A percentile compares a stretch with the other conserved stretches of the same genome.
phyloP scores from a whole-genome alignment of 1,284 basidiomycete genomes.

The Mycosarcoma mackinlayi region DNA sequence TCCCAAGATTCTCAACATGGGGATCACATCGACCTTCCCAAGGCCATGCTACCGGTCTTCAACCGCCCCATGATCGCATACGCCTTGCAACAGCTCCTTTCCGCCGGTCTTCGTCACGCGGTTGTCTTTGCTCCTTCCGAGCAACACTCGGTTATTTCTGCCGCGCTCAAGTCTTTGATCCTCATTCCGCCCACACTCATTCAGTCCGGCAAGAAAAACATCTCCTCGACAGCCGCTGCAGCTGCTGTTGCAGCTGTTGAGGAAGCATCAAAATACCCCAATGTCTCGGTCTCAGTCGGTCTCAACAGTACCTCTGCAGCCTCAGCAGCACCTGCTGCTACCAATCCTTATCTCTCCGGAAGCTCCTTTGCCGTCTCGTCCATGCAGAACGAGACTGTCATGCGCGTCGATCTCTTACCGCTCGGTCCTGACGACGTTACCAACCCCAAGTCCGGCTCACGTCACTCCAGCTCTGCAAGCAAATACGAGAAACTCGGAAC shows the following conservation, averaged over 20 bases:
- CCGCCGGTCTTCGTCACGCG: constrained; percentile 57
- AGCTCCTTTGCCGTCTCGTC: constrained; percentile 37
- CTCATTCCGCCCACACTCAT: constrained; percentile 48
- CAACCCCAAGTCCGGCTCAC: constrained; percentile 15
- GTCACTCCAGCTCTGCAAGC: constrained; percentile 18
- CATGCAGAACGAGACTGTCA: constrained; percentile 39
- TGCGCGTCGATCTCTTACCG: constrained; percentile 61
- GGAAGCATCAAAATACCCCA: constrained; percentile 42
- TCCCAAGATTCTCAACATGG: constrained; percentile 9
- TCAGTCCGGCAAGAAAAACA: constrained; percentile 35
- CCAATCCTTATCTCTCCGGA: constrained; percentile 32
- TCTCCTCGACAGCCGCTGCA: constrained; percentile 35
- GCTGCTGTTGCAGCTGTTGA: constrained; percentile 39
- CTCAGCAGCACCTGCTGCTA: constrained; percentile 16
- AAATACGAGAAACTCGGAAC: constrained; percentile 58
- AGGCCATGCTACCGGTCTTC: constrained; percentile 65
- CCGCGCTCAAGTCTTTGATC: constrained; percentile 59
- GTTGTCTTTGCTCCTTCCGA: constrained; percentile 63
- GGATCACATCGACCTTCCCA: constrained; percentile 45
- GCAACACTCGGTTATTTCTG: constrained; percentile 55
- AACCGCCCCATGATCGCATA: constrained; percentile 66
- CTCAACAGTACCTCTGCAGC: constrained; percentile 34
- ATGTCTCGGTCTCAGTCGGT: constrained; percentile 54
- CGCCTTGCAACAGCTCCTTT: constrained; percentile 62
- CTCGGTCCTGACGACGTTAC: constrained; percentile 54